These are phyloP conservation scores for Platanthera zijinensis DNA, from an alignment of 106 monocot species.

Conservation along the genomic window DNA sequence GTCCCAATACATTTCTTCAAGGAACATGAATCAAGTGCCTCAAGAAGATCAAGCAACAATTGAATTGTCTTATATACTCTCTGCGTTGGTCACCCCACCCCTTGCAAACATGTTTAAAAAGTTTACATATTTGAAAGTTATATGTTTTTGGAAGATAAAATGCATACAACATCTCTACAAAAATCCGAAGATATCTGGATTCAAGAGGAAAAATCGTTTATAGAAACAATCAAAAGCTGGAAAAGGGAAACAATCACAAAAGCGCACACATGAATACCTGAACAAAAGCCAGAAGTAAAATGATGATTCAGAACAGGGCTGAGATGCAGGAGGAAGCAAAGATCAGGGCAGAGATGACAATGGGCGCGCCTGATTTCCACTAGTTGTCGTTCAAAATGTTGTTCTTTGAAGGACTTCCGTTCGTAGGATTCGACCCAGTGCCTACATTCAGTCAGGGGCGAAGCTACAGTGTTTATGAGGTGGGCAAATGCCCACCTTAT, in stretches of 20 bases:
- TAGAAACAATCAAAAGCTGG: too few species aligned
- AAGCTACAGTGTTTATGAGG: too few species aligned
- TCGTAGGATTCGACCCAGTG: constrained; percentile 5
- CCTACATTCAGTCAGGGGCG: not conserved
- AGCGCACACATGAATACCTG: not conserved
- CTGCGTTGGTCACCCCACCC: constrained; percentile 46
- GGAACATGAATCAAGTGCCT: constrained; percentile 54
- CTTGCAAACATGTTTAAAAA: not conserved
- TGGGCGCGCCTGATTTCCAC: not conserved
- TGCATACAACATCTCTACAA: too few species aligned
- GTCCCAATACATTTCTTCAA: constrained; percentile 46
- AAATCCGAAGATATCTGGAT: too few species aligned
- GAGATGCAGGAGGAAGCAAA: not conserved
- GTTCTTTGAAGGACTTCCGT: not conserved
- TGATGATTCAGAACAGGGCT: not conserved
- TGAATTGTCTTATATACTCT: constrained; percentile 34
- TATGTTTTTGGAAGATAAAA: too few species aligned
- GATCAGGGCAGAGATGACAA: not conserved
- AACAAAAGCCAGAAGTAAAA: not conserved
- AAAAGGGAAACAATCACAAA: not conserved
- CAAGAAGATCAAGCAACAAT: constrained; percentile 47
- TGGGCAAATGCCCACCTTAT: too few species aligned
- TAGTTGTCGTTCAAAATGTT: not conserved
- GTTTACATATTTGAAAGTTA: too few species aligned
- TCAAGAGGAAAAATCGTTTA: too few species aligned